phyloP scores from a whole-genome alignment of 257 asterid genomes.

The Fraxinus quadrangulata region DNA sequence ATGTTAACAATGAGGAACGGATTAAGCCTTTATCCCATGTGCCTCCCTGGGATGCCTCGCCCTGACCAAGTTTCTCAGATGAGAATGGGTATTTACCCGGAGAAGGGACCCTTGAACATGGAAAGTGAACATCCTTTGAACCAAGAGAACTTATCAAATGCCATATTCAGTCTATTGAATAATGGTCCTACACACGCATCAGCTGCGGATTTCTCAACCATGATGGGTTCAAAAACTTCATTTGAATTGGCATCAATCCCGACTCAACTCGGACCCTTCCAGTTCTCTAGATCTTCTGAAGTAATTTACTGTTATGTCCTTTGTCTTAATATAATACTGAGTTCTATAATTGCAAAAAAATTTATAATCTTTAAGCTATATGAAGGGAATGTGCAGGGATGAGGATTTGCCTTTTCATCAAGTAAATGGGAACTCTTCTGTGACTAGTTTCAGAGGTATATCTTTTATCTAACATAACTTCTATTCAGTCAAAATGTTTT shows the following conservation, averaged over 20 bases:
- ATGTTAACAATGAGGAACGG: constrained; percentile 75
- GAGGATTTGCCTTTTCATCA: constrained; percentile 33
- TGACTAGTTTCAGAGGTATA: constrained; percentile 41
- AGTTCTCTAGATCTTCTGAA: constrained; percentile 33
- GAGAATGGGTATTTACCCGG: constrained; percentile 35
- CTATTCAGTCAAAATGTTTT: neutral
- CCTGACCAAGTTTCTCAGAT: constrained; percentile 34
- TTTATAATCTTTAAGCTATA: constrained; percentile 22
- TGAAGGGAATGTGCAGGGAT: constrained; percentile 36
- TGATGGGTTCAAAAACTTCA: constrained; percentile 27
- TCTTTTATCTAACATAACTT: neutral
- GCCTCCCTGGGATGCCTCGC: constrained; percentile 46
- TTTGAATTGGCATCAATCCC: constrained; percentile 34
- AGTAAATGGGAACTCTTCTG: constrained; percentile 20
- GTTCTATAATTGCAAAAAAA: neutral
- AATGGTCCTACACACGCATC: constrained; percentile 27
- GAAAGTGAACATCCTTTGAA: constrained; percentile 30
- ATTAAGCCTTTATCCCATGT: constrained; percentile 56
- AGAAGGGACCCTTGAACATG: constrained; percentile 33
- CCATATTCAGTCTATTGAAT: constrained; percentile 25
- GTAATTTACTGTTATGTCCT: constrained; percentile 29
- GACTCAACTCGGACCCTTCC: constrained; percentile 40
- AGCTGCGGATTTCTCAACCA: constrained; percentile 30
- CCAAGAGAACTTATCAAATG: constrained; percentile 30
- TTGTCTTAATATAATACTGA: neutral